phyloP scores from a whole-genome alignment of 2,329 filamentous ascomycete genomes.

The Paraphaeosphaeria sporulosa region DNA sequence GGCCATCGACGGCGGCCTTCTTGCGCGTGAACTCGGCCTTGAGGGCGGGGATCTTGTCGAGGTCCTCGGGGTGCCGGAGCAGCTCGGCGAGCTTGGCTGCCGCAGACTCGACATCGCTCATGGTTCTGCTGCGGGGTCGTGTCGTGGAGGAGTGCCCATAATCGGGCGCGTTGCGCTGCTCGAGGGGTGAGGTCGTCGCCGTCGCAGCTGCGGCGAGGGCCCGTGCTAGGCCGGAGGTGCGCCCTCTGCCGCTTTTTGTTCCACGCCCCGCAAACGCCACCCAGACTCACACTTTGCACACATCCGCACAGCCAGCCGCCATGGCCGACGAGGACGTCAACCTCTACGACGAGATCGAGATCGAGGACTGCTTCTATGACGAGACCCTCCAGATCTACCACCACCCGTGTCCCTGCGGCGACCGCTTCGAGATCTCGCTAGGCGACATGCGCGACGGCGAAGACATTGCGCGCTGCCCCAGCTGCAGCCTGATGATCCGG shows the following conservation, averaged over 20 bases:
- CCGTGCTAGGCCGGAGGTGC: conserved; percentile 3
- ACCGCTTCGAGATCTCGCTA: conserved; percentile 90
- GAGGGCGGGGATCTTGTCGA: conserved; percentile 91
- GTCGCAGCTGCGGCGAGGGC: conserved; percentile 10
- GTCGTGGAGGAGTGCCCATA: conserved; percentile 25
- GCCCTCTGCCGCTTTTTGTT: conserved; percentile 8
- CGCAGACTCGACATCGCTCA: conserved; percentile 68
- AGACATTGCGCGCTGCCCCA: conserved; percentile 96
- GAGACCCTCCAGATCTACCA: conserved; percentile 91
- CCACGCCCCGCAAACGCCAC: conserved; percentile 15
- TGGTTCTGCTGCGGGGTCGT: conserved; percentile 43
- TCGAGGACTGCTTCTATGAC: conserved; percentile 93
- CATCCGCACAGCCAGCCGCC: conserved; percentile 5
- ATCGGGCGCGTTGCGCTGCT: conserved; percentile 17
- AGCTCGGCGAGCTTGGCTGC: conserved; percentile 88
- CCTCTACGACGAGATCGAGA: conserved; percentile 97
- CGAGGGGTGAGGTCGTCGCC: conserved; percentile 12
- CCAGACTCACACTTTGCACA: conserved; percentile 12
- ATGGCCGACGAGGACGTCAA: conserved; percentile 56
- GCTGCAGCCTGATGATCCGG: conserved; percentile 94
- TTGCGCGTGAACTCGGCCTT: conserved; percentile 94
- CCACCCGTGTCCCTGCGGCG: conserved; percentile 96
- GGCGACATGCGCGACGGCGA: conserved; percentile 85
- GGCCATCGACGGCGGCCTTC: conserved; percentile 88
- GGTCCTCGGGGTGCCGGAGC: conserved; percentile 92